Conservation (phyloP, 768 basidiomycete genomes). For the Mycena venus region DNA sequence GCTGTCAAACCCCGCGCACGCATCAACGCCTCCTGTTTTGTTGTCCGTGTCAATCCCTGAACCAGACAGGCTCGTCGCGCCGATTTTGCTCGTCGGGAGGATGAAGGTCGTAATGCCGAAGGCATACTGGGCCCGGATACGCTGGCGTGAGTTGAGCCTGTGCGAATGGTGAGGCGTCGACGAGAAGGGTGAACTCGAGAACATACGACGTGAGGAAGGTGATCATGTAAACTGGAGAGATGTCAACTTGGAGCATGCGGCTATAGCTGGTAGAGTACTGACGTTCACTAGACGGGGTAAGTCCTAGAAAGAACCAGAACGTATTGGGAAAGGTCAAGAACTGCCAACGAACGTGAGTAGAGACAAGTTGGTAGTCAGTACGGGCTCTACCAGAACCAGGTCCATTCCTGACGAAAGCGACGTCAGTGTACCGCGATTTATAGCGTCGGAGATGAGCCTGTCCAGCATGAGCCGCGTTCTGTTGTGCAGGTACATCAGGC, state of each 20-base stretch:
- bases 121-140: background rate
- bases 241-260: background rate
- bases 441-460: constrained; percentile 14
- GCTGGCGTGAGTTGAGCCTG: too few relatives aligned
- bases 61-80: too few relatives aligned
- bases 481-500: too few relatives aligned
- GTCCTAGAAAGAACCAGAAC: constrained; percentile 24
- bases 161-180: constrained; percentile 9
- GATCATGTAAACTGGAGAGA: constrained; percentile 21
- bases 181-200: background rate
- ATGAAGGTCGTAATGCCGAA: too few relatives aligned
- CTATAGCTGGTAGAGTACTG: background rate
- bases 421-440: constrained; percentile 17
- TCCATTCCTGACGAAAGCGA: constrained; percentile 10
- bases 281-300: too few relatives aligned
- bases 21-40: too few relatives aligned
- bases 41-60: too few relatives aligned
- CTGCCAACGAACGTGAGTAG: background rate
- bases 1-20: too few relatives aligned
- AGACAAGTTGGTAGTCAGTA: too few relatives aligned
- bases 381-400: background rate
- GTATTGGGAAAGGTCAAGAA: constrained; percentile 18
- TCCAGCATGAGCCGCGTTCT: background rate
- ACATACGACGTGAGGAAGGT: constrained; percentile 20
- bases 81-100: too few relatives aligned